Conservation (phyloP, 192 early-diverging fungal species). For the Funneliformis mosseae region DNA sequence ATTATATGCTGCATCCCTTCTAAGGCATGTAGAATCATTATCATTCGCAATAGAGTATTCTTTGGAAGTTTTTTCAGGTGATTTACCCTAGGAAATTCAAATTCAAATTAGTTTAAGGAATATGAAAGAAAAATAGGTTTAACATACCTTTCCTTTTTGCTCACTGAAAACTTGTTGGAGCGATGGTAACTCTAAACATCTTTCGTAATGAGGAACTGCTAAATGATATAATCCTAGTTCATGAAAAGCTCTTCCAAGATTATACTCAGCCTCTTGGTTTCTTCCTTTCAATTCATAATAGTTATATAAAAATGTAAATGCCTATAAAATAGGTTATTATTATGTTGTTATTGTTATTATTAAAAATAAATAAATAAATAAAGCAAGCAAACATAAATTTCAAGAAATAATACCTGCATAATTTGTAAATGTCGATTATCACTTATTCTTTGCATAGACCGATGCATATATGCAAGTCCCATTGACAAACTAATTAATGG, state of each 20-base stretch:
- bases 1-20: slow-evolving; percentile 90
- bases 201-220: slow-evolving; percentile 85
- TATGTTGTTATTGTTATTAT: background rate
- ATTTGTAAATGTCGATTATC: slow-evolving; percentile 73
- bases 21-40: slow-evolving; percentile 58
- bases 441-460: slow-evolving; percentile 68
- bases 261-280: slow-evolving; percentile 75
- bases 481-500: slow-evolving; percentile 67
- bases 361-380: background rate
- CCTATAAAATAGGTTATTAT: slow-evolving; percentile 34
- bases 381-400: background rate
- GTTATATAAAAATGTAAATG: slow-evolving; percentile 65
- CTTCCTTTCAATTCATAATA: slow-evolving; percentile 55
- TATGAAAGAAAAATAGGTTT: background rate
- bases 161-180: slow-evolving; percentile 37
- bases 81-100: background rate
- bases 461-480: slow-evolving; percentile 63
- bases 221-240: slow-evolving; percentile 66
- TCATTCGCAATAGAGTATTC: background rate
- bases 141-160: slow-evolving; percentile 18
- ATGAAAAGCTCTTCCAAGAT: slow-evolving; percentile 89
- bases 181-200: slow-evolving; percentile 65
- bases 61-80: background rate
- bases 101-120: background rate
- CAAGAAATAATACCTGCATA: slow-evolving; percentile 41